Evolutionary conservation across 805 yeast genomes (phyloP).

Genomic region (Kockiozyma suomiensis): DNA sequence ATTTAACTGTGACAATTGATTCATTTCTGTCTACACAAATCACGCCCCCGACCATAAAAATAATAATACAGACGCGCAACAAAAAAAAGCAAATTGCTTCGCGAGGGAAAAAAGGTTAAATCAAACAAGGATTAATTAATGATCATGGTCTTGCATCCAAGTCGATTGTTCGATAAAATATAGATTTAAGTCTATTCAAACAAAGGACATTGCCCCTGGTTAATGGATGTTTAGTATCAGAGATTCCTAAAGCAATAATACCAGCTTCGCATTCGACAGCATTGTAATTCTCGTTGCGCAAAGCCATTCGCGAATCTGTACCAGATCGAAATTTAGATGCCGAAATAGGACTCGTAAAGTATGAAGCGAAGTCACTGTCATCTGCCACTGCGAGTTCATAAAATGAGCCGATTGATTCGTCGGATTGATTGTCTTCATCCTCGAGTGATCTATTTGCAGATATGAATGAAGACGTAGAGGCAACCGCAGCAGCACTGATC

Average conservation of each 20-base stretch:
- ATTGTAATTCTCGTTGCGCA: too few species aligned
- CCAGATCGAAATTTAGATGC: too few species aligned
- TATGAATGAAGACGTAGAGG: neutral
- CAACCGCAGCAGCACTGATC: neutral
- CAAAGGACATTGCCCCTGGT: neutral
- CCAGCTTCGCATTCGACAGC: constrained; percentile 1
- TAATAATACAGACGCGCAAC: too few species aligned
- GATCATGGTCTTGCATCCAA: too few species aligned
- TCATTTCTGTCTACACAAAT: too few species aligned
- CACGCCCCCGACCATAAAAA: too few species aligned
- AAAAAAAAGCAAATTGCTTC: too few species aligned
- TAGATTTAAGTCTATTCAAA: neutral
- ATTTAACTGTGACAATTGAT: too few species aligned
- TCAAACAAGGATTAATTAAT: too few species aligned
- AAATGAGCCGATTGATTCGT: neutral
- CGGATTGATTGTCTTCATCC: neutral
- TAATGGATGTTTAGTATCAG: neutral
- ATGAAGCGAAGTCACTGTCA: neutral
- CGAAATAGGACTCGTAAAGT: neutral
- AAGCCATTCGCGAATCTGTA: too few species aligned
- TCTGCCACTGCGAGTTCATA: neutral
- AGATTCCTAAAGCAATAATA: neutral
- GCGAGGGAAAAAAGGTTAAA: too few species aligned
- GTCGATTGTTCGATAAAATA: constrained; percentile 1
- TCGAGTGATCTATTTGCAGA: neutral